Evolutionary conservation across 495 filamentous ascomycete species (phyloP), one percentile per base, ranked within the genome.

Genomic region (Sordaria brevicollis): DNA sequence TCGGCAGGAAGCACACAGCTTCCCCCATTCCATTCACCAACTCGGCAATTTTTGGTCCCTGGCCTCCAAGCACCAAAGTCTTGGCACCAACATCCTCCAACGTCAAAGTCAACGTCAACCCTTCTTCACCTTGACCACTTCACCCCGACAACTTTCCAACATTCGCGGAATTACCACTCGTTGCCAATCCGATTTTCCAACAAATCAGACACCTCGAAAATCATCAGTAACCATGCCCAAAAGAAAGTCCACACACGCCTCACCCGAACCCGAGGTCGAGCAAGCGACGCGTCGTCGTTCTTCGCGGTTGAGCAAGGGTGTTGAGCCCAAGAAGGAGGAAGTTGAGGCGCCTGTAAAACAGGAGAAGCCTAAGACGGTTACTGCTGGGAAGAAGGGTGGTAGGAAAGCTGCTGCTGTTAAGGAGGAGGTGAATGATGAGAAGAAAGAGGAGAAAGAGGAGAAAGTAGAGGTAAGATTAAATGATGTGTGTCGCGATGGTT

Each of bases 151-250:
- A 3, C 2, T 17, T 57, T 11, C 11, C 25, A 57, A 2, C 8
- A 25, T 57, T 1, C 2, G 2, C 25, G 4, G 31, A 31, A 54
- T 5, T 0, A 13, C 25, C 5, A 17, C 11, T 57, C 5, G 5
- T 57, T 31, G 15, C 0, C 21, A 1, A 15, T 7, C 11, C 11
- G 15, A 29, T 29, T 0, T 2, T 5, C 2, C 21, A 17, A 0
- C 11, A 57, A 57, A 31, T 5, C 5, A 6, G 5, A 17, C 1
- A 7, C 31, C 13, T 29, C 15, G 11, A 1, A 17, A 21, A 17
- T 17, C 8, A 1, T 15, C 25, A 57, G 10, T 7, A 0, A 74
- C 5, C 36, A 83, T 83, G 82, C 73, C 75, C 4, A 84, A 83
- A 65, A 76, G 81, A 49, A 83, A 83, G 68, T 77, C 80, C 21